Evolutionary conservation across 2,329 filamentous ascomycete genomes (phyloP), one percentile per base, ranked within the genome.

Genomic region (Ampelomyces quisqualis): DNA sequence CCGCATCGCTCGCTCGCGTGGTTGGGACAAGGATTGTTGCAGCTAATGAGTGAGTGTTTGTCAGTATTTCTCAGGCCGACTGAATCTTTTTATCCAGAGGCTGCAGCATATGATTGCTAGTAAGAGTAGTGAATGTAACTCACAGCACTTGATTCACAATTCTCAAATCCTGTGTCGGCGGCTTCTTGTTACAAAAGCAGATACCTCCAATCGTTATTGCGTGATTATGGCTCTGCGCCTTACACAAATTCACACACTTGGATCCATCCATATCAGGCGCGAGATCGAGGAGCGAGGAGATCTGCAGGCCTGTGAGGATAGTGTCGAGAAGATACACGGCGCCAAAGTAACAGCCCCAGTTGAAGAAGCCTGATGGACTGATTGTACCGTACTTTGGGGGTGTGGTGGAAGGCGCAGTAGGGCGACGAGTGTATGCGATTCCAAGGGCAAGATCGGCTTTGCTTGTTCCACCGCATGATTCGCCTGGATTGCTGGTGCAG

Each of bases 281-380:
- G 17, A 24, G 14, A 13, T 26, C 38, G 34, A 35, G 19, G 10
- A 40, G 33, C 2, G 34, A 32, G 5, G 29, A 22, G 8, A 31
- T 11, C 10, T 38, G 34, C 7, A 26, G 10, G 10, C 43, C 34
- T 20, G 15, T 34, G 8, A 45, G 29, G 10, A 44, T 41, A 2
- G 43, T 42, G 17, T 46, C 43, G 11, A 46, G 38, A 2, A 46
- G 38, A 18, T 46, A 46, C 2, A 31, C 28, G 2, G 26, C 43
- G n/a, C 43, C 43, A 18, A 31, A 39, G 31, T 42, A 41, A 24
- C 43, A 46, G 31, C 43, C 43, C 17, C 34, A 38, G 22, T 35
- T 22, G 7, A 17, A 23, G 34, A 26, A 42, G 27, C 9, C 20
- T 4, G 8, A n/a, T 1, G 31, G 15, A 7, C 18, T 19, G 9